Percentiles rank a stretch among this genome's conserved stretches.
phyloP scores from a whole-genome alignment of 2,329 filamentous ascomycete species.

The Trichophyton benhamiae region DNA sequence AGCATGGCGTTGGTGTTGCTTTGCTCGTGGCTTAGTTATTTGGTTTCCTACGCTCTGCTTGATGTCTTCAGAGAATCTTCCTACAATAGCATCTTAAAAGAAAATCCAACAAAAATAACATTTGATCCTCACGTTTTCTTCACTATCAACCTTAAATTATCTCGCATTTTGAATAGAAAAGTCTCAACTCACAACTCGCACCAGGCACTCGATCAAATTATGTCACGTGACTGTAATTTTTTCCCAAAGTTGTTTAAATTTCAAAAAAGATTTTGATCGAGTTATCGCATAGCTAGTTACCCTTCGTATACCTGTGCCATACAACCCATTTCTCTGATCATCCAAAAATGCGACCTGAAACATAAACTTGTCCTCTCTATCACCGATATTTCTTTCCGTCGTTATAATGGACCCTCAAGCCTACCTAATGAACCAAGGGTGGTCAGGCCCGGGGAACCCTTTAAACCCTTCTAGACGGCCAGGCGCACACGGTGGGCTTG shows the following conservation, averaged over 20 bases:
- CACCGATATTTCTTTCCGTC: background rate
- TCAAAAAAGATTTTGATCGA: background rate
- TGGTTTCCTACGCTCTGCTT: background rate
- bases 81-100: background rate
- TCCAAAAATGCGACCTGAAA: background rate
- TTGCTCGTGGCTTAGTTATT: conserved; percentile 3
- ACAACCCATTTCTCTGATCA: background rate
- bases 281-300: background rate
- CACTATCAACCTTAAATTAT: background rate
- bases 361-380: background rate
- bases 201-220: too few species aligned
- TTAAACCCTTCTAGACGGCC: conserved; percentile 53
- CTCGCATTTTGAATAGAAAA: too few species aligned
- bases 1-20: conserved; percentile 18
- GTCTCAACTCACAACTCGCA: too few species aligned
- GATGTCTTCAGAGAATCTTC: background rate
- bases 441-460: conserved; percentile 78
- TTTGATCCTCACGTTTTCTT: background rate
- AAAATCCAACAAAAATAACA: background rate
- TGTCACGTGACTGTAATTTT: too few species aligned
- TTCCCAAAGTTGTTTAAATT: too few species aligned
- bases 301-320: background rate
- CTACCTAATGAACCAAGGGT: conserved; percentile 74
- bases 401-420: conserved; percentile 60
- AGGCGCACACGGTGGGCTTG: conserved; percentile 50